Conservation (phyloP, 2,329 filamentous ascomycete species). For the Aspergillus jensenii region DNA sequence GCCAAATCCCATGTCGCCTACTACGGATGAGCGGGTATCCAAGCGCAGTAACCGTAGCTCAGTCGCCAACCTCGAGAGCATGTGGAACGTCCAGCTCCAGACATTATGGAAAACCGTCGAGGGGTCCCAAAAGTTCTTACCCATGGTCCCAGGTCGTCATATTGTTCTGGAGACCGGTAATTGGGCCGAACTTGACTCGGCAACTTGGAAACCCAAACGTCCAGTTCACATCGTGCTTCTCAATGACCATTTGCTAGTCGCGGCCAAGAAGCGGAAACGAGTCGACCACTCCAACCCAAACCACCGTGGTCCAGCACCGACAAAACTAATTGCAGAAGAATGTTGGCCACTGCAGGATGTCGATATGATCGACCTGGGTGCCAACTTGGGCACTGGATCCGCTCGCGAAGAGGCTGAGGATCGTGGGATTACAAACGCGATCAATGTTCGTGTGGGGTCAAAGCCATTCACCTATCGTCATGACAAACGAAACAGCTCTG, state of each 20-base stretch:
- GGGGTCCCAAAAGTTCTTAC: constrained; percentile 94
- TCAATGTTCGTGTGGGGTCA: constrained; percentile 84
- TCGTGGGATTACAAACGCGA: constrained; percentile 72
- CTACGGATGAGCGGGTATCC: constrained; percentile 51
- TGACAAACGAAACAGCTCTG: constrained; percentile 73
- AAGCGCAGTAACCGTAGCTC: constrained; percentile 76
- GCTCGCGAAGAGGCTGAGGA: constrained; percentile 48
- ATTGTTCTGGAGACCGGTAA: constrained; percentile 88
- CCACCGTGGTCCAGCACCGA: constrained; percentile 49
- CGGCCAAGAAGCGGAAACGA: constrained; percentile 89
- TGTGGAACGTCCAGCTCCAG: constrained; percentile 69
- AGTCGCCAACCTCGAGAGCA: constrained; percentile 70
- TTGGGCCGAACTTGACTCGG: constrained; percentile 96
- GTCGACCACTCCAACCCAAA: constrained; percentile 60
- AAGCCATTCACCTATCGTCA: constrained; percentile 95
- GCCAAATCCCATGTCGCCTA: constrained; percentile 54
- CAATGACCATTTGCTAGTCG: constrained; percentile 91
- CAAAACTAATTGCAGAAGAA: constrained; percentile 85
- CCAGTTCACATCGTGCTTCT: constrained; percentile 89
- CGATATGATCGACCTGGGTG: constrained; percentile 83
- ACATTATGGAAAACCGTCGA: constrained; percentile 96
- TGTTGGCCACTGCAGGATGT: constrained; percentile 95
- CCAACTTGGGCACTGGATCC: constrained; percentile 39
- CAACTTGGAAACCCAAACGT: constrained; percentile 89
- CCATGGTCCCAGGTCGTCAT: constrained; percentile 85